Conservation (phyloP, 129 eudicot species). For the Artemisia argyi region DNA sequence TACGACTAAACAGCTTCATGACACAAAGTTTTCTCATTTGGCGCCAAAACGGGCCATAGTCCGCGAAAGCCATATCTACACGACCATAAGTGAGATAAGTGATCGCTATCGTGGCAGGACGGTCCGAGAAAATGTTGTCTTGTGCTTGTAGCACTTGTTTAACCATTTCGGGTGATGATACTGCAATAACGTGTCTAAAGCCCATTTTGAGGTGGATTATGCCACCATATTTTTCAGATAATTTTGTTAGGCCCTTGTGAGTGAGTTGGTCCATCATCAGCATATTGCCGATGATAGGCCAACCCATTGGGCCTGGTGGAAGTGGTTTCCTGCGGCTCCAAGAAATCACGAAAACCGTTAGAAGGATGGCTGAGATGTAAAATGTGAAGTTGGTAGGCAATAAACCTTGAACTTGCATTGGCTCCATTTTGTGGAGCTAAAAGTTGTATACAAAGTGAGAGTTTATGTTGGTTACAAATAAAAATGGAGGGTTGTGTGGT, state of each 20-base stretch:
- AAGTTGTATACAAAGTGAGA: not conserved
- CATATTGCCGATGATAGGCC: slow-evolving; percentile 78
- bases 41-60: slow-evolving; percentile 82
- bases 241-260: slow-evolving; percentile 58
- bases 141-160: slow-evolving; percentile 67
- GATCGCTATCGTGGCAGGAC: slow-evolving; percentile 64
- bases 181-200: slow-evolving; percentile 49
- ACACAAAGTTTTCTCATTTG: slow-evolving; percentile 76
- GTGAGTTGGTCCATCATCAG: slow-evolving; percentile 55
- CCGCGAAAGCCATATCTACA: slow-evolving; percentile 78
- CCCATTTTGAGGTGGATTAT: slow-evolving; percentile 60
- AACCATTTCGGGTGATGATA: slow-evolving; percentile 57
- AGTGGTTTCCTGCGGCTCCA: slow-evolving; percentile 32
- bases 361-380: slow-evolving; percentile 33
- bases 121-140: slow-evolving; percentile 66
- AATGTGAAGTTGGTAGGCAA: slow-evolving; percentile 5
- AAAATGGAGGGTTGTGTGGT: not conserved
- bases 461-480: not conserved
- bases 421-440: not conserved
- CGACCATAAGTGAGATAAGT: slow-evolving; percentile 67
- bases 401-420: slow-evolving; percentile 18
- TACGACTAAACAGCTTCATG: slow-evolving; percentile 70
- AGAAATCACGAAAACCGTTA: slow-evolving; percentile 20
- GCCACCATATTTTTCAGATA: slow-evolving; percentile 60
- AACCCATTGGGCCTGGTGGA: slow-evolving; percentile 68